Evolutionary conservation across 768 basidiomycete genomes (phyloP).

Genomic region (Aureoboletus auriporus): DNA sequence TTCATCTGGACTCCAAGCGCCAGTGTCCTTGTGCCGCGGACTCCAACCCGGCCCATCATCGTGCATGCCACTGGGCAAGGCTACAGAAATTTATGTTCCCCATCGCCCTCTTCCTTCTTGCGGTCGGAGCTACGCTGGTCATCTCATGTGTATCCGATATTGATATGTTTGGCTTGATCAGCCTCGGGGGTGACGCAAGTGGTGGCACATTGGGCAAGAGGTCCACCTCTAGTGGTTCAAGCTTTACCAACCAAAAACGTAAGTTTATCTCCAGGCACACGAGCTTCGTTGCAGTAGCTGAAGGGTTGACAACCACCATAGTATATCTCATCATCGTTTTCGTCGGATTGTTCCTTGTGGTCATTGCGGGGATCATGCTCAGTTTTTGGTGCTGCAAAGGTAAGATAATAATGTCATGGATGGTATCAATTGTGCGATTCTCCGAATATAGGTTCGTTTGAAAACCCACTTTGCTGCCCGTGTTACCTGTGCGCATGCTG

Average conservation of each 20-base stretch:
- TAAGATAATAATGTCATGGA: slow-evolving; percentile 11
- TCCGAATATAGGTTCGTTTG: slow-evolving; percentile 41
- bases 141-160: slow-evolving; percentile 30
- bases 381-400: slow-evolving; percentile 66
- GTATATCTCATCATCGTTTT: slow-evolving; percentile 65
- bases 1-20: slow-evolving; percentile 17
- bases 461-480: slow-evolving; percentile 65
- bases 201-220: slow-evolving; percentile 29
- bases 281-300: not conserved
- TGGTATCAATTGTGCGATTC: not conserved
- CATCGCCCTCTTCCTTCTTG: slow-evolving; percentile 29
- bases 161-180: slow-evolving; percentile 19
- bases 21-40: slow-evolving; percentile 21
- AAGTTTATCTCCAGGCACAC: slow-evolving; percentile 13
- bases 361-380: slow-evolving; percentile 53
- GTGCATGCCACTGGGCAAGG: slow-evolving; percentile 29
- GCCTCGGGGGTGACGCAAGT: slow-evolving; percentile 25
- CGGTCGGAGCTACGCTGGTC: slow-evolving; percentile 27
- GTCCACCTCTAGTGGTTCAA: slow-evolving; percentile 15
- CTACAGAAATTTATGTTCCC: slow-evolving; percentile 35
- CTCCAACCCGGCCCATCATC: slow-evolving; percentile 22
- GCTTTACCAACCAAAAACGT: slow-evolving; percentile 44
- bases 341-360: slow-evolving; percentile 54
- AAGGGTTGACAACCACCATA: slow-evolving; percentile 16
- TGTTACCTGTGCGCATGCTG: slow-evolving; percentile 74